Base-by-base conservation (phyloP, 768 basidiomycete species). In the Tricholoma bakamatsutake region DNA sequence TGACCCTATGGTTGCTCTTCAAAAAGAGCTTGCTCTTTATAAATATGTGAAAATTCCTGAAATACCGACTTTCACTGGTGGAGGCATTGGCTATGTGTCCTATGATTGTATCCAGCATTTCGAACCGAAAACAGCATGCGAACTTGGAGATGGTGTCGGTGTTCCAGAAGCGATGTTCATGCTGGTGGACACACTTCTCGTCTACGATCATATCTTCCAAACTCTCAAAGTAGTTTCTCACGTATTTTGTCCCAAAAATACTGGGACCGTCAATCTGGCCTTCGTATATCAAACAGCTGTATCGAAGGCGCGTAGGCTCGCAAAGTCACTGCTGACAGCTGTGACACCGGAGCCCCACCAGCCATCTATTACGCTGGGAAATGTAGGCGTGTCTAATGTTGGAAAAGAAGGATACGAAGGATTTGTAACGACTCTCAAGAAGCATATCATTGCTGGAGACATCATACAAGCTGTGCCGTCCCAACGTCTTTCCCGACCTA, bases 391-490 rank as follows among this genome's bases (percentile, higher is more conserved):
- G 7, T 96, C 93, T 9, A 98, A 98, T 66, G 90, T 98, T 15
- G 97, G 97, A 15, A 90, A 93, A 69, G 81, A 77, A 45, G 97
- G 97, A 0, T 99, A 98, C 70, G 86, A 98, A 68, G 71, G 69
- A 4, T 96, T 95, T 64, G 97, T 99, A 12, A 93, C 94, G 45
- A 83, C 79, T 54, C 76, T 99, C 54, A 98, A 98, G 76, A 80
- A 96, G 65, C 94, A 93, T 67, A 97, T 99, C 54, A 78, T 98
- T 55, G 89, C 87, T 15, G 97, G 97, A 28, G 95, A 99, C 72
- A 98, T 99, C 66, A 98, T 99, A 61, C 97, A 99, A 71, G 97
- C 97, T 2, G 97, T 99, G 6, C 97, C 97, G 7, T 95, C 93
- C 9, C 97, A 98, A 69, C 80, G 95, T 28, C 76, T 98, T 30